A percentile compares a stretch with the other conserved stretches of the same genome.
These are phyloP conservation scores for Chalciporus sphaerocephalus DNA, from an alignment of 768 basidiomycete species.

Conservation along the genomic window DNA sequence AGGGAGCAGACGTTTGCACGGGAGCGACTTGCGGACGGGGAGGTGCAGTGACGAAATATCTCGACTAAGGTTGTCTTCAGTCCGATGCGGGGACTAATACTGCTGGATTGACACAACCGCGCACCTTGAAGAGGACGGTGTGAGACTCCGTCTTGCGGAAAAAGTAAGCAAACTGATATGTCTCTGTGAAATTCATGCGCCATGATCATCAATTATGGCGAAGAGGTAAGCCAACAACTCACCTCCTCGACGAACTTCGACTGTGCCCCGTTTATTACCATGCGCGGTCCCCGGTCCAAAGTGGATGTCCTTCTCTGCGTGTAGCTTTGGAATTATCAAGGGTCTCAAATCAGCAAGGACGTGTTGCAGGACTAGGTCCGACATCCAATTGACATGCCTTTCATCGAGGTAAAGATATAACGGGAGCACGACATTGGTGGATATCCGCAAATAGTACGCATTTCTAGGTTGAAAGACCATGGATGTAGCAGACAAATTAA, in stretches of 20 bases:
- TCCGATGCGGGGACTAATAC: background rate
- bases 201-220: constrained; percentile 4
- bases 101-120: background rate
- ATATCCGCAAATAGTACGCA: constrained; percentile 78
- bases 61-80: constrained; percentile 31
- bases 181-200: constrained; percentile 46
- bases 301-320: constrained; percentile 49
- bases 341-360: constrained; percentile 78
- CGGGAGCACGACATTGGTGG: constrained; percentile 67
- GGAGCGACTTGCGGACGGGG: constrained; percentile 18
- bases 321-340: constrained; percentile 67
- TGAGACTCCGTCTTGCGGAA: constrained; percentile 79
- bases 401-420: constrained; percentile 88
- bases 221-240: constrained; percentile 3
- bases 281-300: constrained; percentile 36
- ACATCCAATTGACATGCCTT: constrained; percentile 88
- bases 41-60: constrained; percentile 37
- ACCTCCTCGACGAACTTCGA: constrained; percentile 88
- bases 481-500: background rate
- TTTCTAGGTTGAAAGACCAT: constrained; percentile 75
- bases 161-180: constrained; percentile 90
- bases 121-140: constrained; percentile 78
- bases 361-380: constrained; percentile 71
- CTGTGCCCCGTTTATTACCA: constrained; percentile 60
- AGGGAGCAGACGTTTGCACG: constrained; percentile 6